Evolutionary conservation across 768 basidiomycete genomes (phyloP).

Genomic region (Candolleomyces eurysporus): DNA sequence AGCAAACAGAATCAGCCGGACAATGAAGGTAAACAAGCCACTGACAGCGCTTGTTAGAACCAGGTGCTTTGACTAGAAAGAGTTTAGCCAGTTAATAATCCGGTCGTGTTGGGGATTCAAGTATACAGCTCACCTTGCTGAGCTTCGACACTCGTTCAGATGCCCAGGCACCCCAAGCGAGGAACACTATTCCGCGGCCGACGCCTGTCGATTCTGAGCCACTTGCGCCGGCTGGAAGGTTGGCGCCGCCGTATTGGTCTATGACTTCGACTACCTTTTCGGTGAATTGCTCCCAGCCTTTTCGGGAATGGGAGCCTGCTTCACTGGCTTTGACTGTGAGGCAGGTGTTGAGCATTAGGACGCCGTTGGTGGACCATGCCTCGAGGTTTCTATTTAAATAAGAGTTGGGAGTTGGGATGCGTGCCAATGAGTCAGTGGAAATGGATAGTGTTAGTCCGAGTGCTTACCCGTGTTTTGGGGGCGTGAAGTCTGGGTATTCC

Average conservation of each 20-base stretch:
- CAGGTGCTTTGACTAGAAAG: slow-evolving; percentile 68
- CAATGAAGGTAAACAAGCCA: slow-evolving; percentile 15
- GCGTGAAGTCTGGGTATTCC: slow-evolving; percentile 76
- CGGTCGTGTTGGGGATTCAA: neutral
- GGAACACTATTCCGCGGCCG: slow-evolving; percentile 71
- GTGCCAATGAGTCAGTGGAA: slow-evolving; percentile 1
- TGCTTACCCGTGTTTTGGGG: slow-evolving; percentile 81
- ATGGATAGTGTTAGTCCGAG: neutral
- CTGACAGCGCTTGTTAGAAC: slow-evolving; percentile 74
- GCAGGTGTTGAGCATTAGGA: slow-evolving; percentile 89
- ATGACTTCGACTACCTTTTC: slow-evolving; percentile 75
- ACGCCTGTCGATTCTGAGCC: slow-evolving; percentile 38
- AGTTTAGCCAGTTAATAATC: neutral
- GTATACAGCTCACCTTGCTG: slow-evolving; percentile 52
- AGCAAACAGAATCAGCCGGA: neutral
- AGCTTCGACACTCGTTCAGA: slow-evolving; percentile 78
- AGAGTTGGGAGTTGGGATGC: slow-evolving; percentile 2
- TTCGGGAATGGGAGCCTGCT: slow-evolving; percentile 79
- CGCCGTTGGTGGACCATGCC: slow-evolving; percentile 81
- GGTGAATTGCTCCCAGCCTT: slow-evolving; percentile 92
- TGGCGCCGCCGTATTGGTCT: slow-evolving; percentile 73
- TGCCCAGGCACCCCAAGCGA: slow-evolving; percentile 91
- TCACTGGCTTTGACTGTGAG: slow-evolving; percentile 78
- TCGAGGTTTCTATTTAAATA: slow-evolving; percentile 62
- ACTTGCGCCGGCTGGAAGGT: slow-evolving; percentile 37